Conservation (phyloP, 495 filamentous ascomycete species). For the Barbatosphaeria neglecta region DNA sequence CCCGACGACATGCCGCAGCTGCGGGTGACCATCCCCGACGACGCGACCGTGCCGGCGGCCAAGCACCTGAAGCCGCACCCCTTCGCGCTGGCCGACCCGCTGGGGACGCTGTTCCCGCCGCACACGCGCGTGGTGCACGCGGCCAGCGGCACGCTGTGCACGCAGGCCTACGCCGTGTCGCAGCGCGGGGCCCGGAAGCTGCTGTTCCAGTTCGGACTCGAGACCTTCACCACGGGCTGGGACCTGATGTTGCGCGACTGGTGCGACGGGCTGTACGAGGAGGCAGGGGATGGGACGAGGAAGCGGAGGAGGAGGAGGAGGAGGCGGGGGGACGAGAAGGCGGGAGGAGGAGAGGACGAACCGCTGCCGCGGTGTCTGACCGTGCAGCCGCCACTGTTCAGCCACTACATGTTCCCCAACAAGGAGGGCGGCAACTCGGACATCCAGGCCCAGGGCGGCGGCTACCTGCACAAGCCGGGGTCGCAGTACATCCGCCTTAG, state of each 20-base stretch:
- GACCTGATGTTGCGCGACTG: conserved; percentile 35
- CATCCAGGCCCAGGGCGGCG: conserved; percentile 32
- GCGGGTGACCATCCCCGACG: conserved; percentile 18
- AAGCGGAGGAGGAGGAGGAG: background rate
- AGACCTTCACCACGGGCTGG: conserved; percentile 25
- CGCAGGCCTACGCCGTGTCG: conserved; percentile 35
- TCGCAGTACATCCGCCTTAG: conserved; percentile 34
- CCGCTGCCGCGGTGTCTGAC: conserved; percentile 25
- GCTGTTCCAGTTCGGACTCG: conserved; percentile 24
- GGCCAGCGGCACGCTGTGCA: conserved; percentile 27
- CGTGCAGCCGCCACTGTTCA: conserved; percentile 35
- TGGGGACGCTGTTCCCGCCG: conserved; percentile 23
- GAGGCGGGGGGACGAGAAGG: background rate
- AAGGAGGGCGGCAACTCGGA: conserved; percentile 26
- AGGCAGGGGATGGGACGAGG: background rate
- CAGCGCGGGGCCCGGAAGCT: conserved; percentile 31
- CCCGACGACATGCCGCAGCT: conserved; percentile 9
- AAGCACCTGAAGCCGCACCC: conserved; percentile 32
- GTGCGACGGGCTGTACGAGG: conserved; percentile 23
- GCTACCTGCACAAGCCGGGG: conserved; percentile 25
- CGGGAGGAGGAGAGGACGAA: background rate
- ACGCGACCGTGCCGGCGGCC: conserved; percentile 26
- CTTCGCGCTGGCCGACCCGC: conserved; percentile 26
- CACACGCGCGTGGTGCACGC: conserved; percentile 35
- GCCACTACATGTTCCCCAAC: conserved; percentile 23